Base-by-base conservation (phyloP, 1,139 yeast species). In the Suhomyces bokatorum region DNA sequence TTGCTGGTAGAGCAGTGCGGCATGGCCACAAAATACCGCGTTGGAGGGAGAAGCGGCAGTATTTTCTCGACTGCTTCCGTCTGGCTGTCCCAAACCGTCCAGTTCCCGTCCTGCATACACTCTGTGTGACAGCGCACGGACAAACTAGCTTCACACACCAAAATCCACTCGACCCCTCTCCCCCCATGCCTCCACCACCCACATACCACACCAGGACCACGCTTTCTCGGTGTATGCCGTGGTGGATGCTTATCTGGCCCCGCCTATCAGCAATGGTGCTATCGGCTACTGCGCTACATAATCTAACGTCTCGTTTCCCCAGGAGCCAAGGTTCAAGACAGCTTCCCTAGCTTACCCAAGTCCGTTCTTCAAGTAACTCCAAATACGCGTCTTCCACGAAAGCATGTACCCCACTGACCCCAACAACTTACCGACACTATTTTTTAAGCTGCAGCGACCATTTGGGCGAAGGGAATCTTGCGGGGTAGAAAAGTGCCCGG, bases 331-430 rank as follows among this genome's bases (percentile, higher is more conserved):
- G 30, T 34, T 26, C 37, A 24, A 34, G 37, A 27, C 37, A 20
- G 24, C 29, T 14, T 34, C 13, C 20, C 4, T 26, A 32, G 27
- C 8, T 24, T 10, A 14, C 24, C 15, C 24, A 24, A 34, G 20
- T 27, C 29, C 36, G 15, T 16, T n/a, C 17, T 34, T 20, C 24
- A 4, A 14, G n/a, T 24, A 12, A 20, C 11, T 26, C 24, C 13
- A 14, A 26, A 20, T 27, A 36, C 36, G 36, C 35, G 40, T 32
- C 26, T 38, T 35, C 34, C 17, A 22, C 20, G 29, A 35, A 31
- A 32, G 30, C 20, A 20, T 36, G 39, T 35, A 36, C 44, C 37
- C 44, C 44, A 32, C 44, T 31, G 28, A 39, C 42, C 42, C 38
- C 42, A 39, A 34, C 26, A 28, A 29, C n/a, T 17, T 26, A 16